phyloP scores from a whole-genome alignment of 805 yeast genomes.

The Spathaspora sp. region DNA sequence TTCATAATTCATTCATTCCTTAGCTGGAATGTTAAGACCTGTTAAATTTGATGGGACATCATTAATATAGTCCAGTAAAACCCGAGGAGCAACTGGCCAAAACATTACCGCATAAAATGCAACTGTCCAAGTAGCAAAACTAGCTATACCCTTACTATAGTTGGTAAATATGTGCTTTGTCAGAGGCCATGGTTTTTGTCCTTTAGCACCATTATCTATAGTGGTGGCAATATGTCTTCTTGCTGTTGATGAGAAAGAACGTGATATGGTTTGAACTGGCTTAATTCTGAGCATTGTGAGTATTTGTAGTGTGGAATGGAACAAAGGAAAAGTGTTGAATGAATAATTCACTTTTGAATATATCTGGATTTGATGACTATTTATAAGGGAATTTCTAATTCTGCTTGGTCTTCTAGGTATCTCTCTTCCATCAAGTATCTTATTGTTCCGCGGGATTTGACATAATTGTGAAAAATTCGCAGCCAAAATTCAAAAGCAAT shows the following conservation, averaged over 20 bases:
- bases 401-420: background rate
- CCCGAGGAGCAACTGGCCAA: background rate
- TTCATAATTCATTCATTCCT: background rate
- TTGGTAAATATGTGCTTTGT: background rate
- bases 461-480: background rate
- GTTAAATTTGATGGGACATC: background rate
- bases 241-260: constrained; percentile 2
- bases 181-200: constrained; percentile 3
- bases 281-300: constrained; percentile 2
- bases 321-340: background rate
- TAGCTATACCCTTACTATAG: background rate
- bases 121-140: background rate
- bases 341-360: background rate
- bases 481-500: background rate
- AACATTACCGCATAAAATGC: background rate
- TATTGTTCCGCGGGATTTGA: background rate
- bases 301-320: background rate
- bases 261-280: constrained; percentile 1
- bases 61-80: background rate
- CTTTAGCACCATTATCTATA: background rate
- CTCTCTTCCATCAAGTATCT: background rate
- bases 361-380: background rate
- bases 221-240: background rate
- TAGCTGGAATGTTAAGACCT: background rate
- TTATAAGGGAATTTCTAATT: background rate